Conservation (phyloP, 1,284 basidiomycete genomes). For the Coriolopsis trogii region DNA sequence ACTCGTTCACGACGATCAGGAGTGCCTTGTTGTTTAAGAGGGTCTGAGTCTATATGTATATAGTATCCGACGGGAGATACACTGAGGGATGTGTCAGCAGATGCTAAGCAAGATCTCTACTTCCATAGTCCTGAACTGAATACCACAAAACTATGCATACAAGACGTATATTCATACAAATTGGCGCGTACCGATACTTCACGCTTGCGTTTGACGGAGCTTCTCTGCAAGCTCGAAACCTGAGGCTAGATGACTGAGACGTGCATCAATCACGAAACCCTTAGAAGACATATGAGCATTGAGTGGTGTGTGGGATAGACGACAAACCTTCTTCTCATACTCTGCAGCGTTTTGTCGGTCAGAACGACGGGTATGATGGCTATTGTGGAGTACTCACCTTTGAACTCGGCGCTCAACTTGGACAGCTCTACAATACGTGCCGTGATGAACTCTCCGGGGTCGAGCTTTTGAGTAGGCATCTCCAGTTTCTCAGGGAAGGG, state of each 20-base stretch:
- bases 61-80: no score
- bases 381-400: slow-evolving; percentile 48
- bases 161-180: background rate
- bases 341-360: slow-evolving; percentile 42
- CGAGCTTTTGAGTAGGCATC: slow-evolving; percentile 64
- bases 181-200: background rate
- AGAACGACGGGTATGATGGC: background rate
- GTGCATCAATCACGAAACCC: slow-evolving; percentile 81
- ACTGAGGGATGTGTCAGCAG: no score
- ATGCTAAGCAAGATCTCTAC: no score
- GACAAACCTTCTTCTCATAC: slow-evolving; percentile 61
- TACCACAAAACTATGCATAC: background rate
- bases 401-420: slow-evolving; percentile 62
- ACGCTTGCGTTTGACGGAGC: slow-evolving; percentile 12
- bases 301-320: background rate
- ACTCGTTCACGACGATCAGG: no score
- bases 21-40: no score
- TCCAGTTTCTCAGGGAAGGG: slow-evolving; percentile 61
- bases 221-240: slow-evolving; percentile 62
- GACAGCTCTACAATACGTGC: slow-evolving; percentile 70
- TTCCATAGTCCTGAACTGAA: no score
- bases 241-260: slow-evolving; percentile 71
- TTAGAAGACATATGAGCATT: slow-evolving; percentile 29
- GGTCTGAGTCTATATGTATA: no score
- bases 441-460: slow-evolving; percentile 84